A percentile compares a stretch with the other conserved stretches of the same genome.
Evolutionary conservation across 352 stramenopile genomes (phyloP).

Genomic region (Blastocystis sp.): DNA sequence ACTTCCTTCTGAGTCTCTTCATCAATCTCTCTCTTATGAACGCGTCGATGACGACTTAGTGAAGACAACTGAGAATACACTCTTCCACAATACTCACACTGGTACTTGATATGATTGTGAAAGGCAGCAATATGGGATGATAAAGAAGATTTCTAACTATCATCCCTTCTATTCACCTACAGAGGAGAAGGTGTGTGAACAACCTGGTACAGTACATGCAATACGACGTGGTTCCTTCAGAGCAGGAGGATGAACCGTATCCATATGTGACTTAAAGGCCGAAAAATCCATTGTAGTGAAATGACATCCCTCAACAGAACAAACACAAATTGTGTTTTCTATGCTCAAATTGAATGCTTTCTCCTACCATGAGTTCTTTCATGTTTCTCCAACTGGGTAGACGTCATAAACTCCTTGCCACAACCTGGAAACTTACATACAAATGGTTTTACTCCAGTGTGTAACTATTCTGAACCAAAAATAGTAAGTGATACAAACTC

Average conservation of each 20-base stretch:
- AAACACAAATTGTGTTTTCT: conserved; percentile 6
- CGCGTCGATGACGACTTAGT: not conserved
- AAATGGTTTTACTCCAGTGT: conserved; percentile 45
- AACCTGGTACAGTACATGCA: conserved; percentile 16
- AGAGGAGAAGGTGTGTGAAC: conserved; percentile 4
- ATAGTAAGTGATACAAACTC: not conserved
- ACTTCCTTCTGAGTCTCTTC: not conserved
- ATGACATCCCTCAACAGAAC: not conserved
- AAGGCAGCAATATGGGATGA: not conserved
- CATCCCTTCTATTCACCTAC: not conserved
- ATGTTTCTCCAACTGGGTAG: not conserved
- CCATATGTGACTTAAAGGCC: conserved; percentile 29
- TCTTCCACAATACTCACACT: conserved; percentile 19
- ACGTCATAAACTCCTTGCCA: not conserved
- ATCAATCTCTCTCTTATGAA: not conserved
- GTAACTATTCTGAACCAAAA: not conserved
- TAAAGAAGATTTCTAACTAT: not conserved
- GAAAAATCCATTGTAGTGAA: not conserved
- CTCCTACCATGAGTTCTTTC: not conserved
- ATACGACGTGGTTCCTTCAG: not conserved
- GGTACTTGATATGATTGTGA: conserved; percentile 40
- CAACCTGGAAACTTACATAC: conserved; percentile 33
- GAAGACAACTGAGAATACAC: conserved; percentile 24
- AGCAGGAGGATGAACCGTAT: conserved; percentile 13
- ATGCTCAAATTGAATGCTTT: not conserved